Conservation (phyloP, 768 basidiomycete species). For the Leccinum subtestaceum region DNA sequence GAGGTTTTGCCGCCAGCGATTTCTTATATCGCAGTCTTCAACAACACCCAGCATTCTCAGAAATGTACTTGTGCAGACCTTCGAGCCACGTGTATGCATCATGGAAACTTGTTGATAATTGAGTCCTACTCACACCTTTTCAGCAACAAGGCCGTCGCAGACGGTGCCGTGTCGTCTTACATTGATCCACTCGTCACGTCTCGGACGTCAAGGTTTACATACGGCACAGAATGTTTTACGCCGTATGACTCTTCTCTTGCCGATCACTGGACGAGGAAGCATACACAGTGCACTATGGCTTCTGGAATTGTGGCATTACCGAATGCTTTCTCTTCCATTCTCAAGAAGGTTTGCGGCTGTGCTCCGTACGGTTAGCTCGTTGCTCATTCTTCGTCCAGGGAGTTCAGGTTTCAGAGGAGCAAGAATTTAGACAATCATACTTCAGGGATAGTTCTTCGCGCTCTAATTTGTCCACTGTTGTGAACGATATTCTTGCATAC, state of each 20-base stretch:
- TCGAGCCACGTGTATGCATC: neutral
- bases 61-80: neutral
- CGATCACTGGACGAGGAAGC: conserved; percentile 38
- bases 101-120: neutral
- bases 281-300: conserved; percentile 15
- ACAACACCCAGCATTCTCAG: neutral
- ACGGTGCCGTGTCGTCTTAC: conserved; percentile 16
- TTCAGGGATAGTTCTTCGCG: neutral
- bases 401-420: conserved; percentile 16
- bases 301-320: conserved; percentile 33
- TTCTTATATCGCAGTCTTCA: neutral
- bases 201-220: conserved; percentile 42
- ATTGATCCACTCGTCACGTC: conserved; percentile 46
- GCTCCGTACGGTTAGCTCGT: neutral
- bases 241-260: conserved; percentile 25
- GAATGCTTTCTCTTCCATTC: conserved; percentile 36
- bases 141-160: neutral
- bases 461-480: neutral
- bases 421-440: conserved; percentile 17
- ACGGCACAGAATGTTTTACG: conserved; percentile 31
- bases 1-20: neutral
- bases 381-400: conserved; percentile 1
- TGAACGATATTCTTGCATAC: conserved; percentile 10
- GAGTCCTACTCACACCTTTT: neutral
- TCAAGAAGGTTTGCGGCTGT: conserved; percentile 26